These are phyloP conservation scores for Nannochloropsis salina DNA, from an alignment of 108 stramenopile genomes.

Conservation along the genomic window DNA sequence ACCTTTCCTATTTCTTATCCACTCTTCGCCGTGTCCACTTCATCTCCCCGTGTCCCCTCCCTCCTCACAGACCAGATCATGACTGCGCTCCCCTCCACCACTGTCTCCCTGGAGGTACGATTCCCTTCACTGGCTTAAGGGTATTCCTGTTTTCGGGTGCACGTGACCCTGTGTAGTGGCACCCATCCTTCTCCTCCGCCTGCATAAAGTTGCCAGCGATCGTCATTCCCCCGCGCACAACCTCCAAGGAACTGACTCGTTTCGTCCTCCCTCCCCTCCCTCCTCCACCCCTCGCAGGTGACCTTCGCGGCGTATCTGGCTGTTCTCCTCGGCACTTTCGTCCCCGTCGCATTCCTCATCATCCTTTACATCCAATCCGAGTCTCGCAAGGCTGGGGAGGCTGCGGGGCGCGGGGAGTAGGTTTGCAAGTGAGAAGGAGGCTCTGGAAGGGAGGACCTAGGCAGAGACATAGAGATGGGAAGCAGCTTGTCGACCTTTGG, in stretches of 20 bases:
- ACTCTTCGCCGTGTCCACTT: too few relatives aligned
- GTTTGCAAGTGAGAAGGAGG: not conserved
- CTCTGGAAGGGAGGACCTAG: not conserved
- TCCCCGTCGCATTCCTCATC: conserved; percentile 81
- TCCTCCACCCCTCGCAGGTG: conserved; percentile 1
- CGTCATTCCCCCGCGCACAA: too few relatives aligned
- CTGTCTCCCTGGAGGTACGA: not conserved
- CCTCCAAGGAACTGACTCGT: too few relatives aligned
- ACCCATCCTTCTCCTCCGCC: too few relatives aligned
- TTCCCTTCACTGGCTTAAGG: too few relatives aligned
- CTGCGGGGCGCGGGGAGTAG: not conserved
- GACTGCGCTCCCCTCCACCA: not conserved
- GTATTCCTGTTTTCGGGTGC: too few relatives aligned
- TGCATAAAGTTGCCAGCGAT: too few relatives aligned
- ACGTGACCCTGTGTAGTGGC: too few relatives aligned
- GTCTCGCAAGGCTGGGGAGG: conserved; percentile 39
- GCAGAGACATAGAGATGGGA: too few relatives aligned
- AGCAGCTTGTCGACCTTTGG: too few relatives aligned
- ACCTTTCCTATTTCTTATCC: too few relatives aligned
- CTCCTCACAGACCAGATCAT: not conserved
- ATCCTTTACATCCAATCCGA: conserved; percentile 86
- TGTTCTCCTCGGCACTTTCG: conserved; percentile 83
- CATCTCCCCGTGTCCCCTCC: not conserved
- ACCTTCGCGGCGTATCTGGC: conserved; percentile 70
- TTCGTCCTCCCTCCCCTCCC: not conserved